Conservation (phyloP, 1,284 basidiomycete species). For the Calocybe gambosa region DNA sequence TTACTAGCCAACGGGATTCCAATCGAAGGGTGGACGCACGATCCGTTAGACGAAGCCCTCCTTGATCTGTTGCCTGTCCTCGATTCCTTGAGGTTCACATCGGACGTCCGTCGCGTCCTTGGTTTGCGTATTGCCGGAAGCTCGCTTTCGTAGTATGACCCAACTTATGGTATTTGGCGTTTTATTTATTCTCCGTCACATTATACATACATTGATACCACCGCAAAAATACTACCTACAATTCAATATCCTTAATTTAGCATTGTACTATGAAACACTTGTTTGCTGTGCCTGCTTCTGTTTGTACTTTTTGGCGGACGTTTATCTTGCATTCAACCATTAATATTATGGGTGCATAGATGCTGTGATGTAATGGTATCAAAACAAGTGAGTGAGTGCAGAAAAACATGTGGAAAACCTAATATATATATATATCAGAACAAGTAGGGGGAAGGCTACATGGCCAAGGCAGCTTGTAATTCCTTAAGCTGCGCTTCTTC, state of each 20-base stretch:
- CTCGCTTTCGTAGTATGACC: conserved; percentile 21
- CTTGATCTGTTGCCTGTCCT: conserved; percentile 93
- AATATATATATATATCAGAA: conserved; percentile 18
- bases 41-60: conserved; percentile 94
- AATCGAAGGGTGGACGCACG: conserved; percentile 98
- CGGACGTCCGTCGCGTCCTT: conserved; percentile 89
- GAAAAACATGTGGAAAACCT: conserved; percentile 13
- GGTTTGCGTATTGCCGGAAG: conserved; percentile 62
- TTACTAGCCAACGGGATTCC: conserved; percentile 90
- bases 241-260: conserved; percentile 24
- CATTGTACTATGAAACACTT: conserved; percentile 24
- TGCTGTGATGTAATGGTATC: conserved; percentile 21
- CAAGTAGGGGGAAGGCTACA: conserved; percentile 40
- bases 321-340: conserved; percentile 11
- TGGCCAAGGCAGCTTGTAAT: conserved; percentile 87
- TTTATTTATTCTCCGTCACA: conserved; percentile 14
- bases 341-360: conserved; percentile 16
- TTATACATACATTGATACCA: conserved; percentile 23
- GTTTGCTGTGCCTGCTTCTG: conserved; percentile 14
- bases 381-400: conserved; percentile 18
- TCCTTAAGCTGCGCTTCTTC: conserved; percentile 90
- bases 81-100: conserved; percentile 93
- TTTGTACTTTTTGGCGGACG: not conserved
- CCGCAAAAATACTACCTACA: conserved; percentile 22
- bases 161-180: conserved; percentile 21